These are phyloP conservation scores for Arctostaphylos glauca DNA, from an alignment of 148 eudicot genomes.

Conservation along the genomic window DNA sequence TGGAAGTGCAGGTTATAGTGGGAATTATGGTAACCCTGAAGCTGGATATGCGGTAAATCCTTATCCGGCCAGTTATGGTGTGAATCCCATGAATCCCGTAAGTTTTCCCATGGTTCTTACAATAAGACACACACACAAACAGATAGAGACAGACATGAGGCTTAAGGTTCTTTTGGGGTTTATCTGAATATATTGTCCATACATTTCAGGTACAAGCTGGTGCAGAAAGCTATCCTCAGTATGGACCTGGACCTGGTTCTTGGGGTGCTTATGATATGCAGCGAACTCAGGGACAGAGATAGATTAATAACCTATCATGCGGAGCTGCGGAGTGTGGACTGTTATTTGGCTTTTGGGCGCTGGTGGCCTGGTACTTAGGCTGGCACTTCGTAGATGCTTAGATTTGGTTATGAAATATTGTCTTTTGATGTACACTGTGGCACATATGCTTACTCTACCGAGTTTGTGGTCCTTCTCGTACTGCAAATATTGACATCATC, in stretches of 20 bases:
- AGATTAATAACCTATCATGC: conserved; percentile 31
- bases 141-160: too few relatives aligned
- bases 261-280: conserved; percentile 81
- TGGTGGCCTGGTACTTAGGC: conserved; percentile 27
- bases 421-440: conserved; percentile 21
- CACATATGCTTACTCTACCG: conserved; percentile 13
- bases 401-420: conserved; percentile 28
- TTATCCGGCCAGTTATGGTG: conserved; percentile 65
- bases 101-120: conserved; percentile 19
- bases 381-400: conserved; percentile 33
- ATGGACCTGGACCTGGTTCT: conserved; percentile 71
- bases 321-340: conserved; percentile 25
- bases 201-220: conserved; percentile 51
- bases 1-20: conserved; percentile 55
- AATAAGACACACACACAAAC: too few relatives aligned
- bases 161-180: not conserved
- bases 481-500: conserved; percentile 10
- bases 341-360: conserved; percentile 20
- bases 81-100: conserved; percentile 47
- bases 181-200: not conserved
- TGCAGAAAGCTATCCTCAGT: conserved; percentile 72
- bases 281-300: conserved; percentile 79
- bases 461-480: not conserved
- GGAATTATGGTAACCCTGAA: conserved; percentile 63
- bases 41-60: conserved; percentile 68